phyloP scores from a whole-genome alignment of 345 rosid genomes.

The Mangifera indica region DNA sequence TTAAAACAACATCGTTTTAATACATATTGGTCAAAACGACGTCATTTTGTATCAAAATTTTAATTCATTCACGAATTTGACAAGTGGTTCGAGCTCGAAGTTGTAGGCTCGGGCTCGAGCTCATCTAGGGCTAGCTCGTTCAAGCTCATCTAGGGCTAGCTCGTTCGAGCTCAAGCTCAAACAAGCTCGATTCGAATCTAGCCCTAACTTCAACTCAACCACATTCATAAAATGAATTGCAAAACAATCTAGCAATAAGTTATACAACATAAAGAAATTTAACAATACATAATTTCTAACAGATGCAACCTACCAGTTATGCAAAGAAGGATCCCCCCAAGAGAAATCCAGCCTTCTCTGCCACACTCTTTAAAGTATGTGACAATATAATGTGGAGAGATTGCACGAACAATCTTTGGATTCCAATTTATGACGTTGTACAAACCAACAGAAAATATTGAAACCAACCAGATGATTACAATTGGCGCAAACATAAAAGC shows the following conservation, averaged over 20 bases:
- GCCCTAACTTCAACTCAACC: not conserved
- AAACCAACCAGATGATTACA: slow-evolving; percentile 74
- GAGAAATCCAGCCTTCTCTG: slow-evolving; percentile 91
- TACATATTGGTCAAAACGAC: no score
- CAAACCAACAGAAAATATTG: slow-evolving; percentile 68
- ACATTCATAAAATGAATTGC: slow-evolving; percentile 1
- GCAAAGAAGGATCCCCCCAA: slow-evolving; percentile 87
- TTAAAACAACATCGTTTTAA: no score
- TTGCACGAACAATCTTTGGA: slow-evolving; percentile 65
- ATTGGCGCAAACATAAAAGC: slow-evolving; percentile 91
- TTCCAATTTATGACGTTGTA: slow-evolving; percentile 75
- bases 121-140: no score
- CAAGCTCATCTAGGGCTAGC: no score
- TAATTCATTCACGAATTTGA: no score
- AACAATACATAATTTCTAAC: not conserved
- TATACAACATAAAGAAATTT: not conserved
- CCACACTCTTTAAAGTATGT: slow-evolving; percentile 69
- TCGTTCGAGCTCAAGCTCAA: no score
- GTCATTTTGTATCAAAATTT: no score
- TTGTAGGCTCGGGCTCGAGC: no score
- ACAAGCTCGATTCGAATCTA: no score
- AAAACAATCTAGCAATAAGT: slow-evolving; percentile 1
- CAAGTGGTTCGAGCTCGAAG: no score
- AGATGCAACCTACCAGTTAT: slow-evolving; percentile 66
- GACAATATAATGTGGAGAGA: slow-evolving; percentile 75